Conservation (phyloP, 1,284 basidiomycete species). For the Hymenochaete sp. region DNA sequence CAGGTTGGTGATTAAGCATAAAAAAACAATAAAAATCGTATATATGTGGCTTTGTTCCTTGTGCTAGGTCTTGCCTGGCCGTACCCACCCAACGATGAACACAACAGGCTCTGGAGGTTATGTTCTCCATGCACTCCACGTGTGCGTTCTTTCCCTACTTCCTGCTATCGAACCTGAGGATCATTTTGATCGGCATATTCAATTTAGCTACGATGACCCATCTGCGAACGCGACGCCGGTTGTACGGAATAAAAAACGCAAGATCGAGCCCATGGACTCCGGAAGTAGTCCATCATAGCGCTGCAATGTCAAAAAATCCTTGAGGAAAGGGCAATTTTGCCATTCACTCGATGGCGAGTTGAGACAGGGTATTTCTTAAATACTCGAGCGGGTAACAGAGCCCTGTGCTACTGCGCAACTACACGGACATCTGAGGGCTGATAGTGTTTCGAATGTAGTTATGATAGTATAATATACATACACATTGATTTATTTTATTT, state of each 20-base stretch:
- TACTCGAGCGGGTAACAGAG: no score
- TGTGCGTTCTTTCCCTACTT: slow-evolving; percentile 44
- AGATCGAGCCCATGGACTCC: no score
- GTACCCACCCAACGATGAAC: slow-evolving; percentile 94
- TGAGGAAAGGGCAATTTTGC: no score
- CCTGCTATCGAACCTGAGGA: background rate
- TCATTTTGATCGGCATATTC: background rate
- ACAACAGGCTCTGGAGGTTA: slow-evolving; percentile 87
- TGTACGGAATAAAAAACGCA: slow-evolving; percentile 29
- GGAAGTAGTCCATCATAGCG: no score
- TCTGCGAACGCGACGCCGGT: slow-evolving; percentile 42
- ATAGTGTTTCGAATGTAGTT: no score
- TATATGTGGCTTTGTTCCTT: background rate
- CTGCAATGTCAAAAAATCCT: no score
- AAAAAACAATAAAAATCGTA: background rate
- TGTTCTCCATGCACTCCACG: slow-evolving; percentile 76
- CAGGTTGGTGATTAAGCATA: slow-evolving; percentile 40
- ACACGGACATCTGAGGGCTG: no score
- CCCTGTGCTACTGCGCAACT: no score
- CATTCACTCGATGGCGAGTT: no score
- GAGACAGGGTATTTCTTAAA: no score
- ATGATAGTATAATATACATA: no score
- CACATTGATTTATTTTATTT: no score
- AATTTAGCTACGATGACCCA: slow-evolving; percentile 55
- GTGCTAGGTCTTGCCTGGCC: slow-evolving; percentile 83